These are phyloP conservation scores for Thymus quinquecostatus DNA, from an alignment of 257 asterid genomes.

Conservation along the genomic window DNA sequence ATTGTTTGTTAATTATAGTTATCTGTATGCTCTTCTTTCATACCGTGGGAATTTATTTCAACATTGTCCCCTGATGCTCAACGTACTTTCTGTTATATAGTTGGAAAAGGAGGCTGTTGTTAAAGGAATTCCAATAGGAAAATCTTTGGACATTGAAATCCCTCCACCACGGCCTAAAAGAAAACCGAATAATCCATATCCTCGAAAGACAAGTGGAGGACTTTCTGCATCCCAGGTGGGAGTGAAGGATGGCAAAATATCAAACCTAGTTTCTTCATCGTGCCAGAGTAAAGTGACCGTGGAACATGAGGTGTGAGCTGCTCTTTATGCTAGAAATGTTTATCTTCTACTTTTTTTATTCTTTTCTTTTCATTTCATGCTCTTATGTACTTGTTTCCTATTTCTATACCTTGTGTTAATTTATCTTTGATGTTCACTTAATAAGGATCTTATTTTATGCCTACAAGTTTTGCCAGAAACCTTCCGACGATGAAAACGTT, in stretches of 20 bases:
- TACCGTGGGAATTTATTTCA: constrained; percentile 17
- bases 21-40: constrained; percentile 28
- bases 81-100: constrained; percentile 50
- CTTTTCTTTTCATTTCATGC: neutral
- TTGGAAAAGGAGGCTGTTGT: constrained; percentile 87
- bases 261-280: constrained; percentile 43
- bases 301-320: constrained; percentile 68
- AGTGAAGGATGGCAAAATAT: constrained; percentile 62
- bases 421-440: constrained; percentile 8
- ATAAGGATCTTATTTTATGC: constrained; percentile 22
- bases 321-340: neutral
- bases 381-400: constrained; percentile 1
- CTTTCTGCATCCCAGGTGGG: constrained; percentile 50
- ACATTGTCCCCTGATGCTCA: constrained; percentile 8
- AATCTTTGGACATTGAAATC: constrained; percentile 84
- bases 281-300: constrained; percentile 44
- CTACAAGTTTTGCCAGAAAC: constrained; percentile 48
- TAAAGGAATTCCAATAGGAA: constrained; percentile 79
- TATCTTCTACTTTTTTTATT: neutral
- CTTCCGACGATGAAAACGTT: constrained; percentile 50
- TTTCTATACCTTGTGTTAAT: constrained; percentile 13
- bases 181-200: constrained; percentile 93
- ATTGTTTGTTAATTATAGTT: constrained; percentile 23
- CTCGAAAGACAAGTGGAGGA: constrained; percentile 69
- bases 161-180: constrained; percentile 99